phyloP scores from a whole-genome alignment of 73 alveolate species.

The Paramecium tetraurelia region DNA sequence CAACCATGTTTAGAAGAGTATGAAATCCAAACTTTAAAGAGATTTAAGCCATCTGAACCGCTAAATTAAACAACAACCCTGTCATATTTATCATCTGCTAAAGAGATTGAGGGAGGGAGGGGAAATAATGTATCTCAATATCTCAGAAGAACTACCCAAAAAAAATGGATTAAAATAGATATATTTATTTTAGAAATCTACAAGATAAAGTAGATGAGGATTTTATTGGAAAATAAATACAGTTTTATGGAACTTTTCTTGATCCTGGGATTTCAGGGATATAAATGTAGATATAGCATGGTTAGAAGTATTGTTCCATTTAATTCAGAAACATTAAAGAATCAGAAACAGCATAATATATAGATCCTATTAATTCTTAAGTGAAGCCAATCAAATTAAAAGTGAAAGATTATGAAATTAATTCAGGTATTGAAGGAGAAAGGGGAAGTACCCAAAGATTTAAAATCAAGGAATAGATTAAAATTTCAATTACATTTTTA shows the following conservation, averaged over 20 bases:
- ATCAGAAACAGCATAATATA: not conserved
- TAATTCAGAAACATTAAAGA: constrained; percentile 8
- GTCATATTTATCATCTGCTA: not conserved
- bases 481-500: not conserved
- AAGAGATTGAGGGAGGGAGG: not conserved
- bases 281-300: not conserved
- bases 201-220: constrained; percentile 3
- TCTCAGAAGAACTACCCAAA: not conserved
- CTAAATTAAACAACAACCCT: not conserved
- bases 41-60: not conserved
- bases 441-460: not conserved
- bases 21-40: not conserved
- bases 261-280: not conserved
- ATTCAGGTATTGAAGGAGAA: not conserved
- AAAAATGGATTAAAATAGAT: not conserved
- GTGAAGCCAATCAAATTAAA: not conserved
- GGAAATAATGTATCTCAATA: not conserved
- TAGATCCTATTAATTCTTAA: not conserved
- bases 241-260: not conserved
- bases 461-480: not conserved
- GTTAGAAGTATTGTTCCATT: not conserved
- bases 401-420: not conserved
- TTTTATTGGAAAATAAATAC: not conserved
- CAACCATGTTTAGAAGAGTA: not conserved
- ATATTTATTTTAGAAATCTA: not conserved